Percentiles rank a stretch among this genome's conserved stretches.
phyloP scores from a whole-genome alignment of 495 filamentous ascomycete species.

The Jackrogersella multiformis region DNA sequence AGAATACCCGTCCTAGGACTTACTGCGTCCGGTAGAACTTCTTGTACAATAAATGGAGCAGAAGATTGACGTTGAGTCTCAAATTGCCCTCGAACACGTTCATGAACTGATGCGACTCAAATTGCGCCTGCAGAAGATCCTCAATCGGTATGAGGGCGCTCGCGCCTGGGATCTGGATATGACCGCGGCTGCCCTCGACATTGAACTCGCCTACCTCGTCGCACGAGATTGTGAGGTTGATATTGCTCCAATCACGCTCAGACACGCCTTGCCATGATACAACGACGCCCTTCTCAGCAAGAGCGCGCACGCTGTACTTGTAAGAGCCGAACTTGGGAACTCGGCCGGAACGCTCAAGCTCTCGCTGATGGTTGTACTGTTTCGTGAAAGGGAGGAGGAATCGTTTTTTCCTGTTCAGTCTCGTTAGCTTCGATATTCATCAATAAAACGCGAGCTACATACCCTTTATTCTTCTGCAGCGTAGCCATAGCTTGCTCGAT shows the following conservation, averaged over 20 bases:
- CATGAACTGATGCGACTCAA: conserved; percentile 94
- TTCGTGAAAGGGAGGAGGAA: conserved; percentile 98
- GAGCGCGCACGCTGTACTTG: conserved; percentile 90
- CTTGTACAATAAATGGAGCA: conserved; percentile 95
- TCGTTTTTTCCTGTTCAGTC: conserved; percentile 72
- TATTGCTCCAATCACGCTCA: conserved; percentile 87
- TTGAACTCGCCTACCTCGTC: conserved; percentile 96
- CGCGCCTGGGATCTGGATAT: conserved; percentile 95
- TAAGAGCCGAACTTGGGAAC: conserved; percentile 96
- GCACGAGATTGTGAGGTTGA: conserved; percentile 91
- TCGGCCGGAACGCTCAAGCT: conserved; percentile 88
- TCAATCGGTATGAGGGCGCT: conserved; percentile 90
- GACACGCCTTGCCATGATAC: conserved; percentile 85
- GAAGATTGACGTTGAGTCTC: conserved; percentile 92
- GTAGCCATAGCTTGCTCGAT: conserved; percentile 99
- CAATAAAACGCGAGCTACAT: conserved; percentile 27
- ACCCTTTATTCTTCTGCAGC: conserved; percentile 96
- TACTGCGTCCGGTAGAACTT: conserved; percentile 93
- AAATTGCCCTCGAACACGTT: conserved; percentile 89
- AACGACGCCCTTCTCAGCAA: conserved; percentile 93
- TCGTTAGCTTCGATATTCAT: conserved; percentile 17
- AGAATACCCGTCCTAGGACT: conserved; percentile 35
- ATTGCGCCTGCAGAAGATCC: conserved; percentile 94
- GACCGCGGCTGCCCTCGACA: conserved; percentile 89
- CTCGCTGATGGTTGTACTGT: conserved; percentile 97